Conservation (phyloP, 2,329 filamentous ascomycete species). For the Paraphaeosphaeria sporulosa region DNA sequence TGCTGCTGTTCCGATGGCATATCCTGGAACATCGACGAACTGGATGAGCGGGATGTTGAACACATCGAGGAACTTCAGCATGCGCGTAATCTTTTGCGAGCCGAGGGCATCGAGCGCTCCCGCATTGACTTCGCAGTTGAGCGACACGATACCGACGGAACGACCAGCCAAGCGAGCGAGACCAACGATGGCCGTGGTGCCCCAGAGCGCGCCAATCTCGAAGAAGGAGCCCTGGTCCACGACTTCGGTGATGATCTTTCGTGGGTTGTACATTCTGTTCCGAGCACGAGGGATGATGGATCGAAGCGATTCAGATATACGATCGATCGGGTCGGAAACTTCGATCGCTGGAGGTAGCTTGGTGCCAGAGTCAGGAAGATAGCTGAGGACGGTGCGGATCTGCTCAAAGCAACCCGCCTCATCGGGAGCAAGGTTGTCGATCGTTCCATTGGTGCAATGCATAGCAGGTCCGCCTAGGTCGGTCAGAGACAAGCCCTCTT, state of each 20-base stretch:
- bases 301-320: constrained; percentile 59
- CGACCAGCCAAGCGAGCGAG: constrained; percentile 65
- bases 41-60: constrained; percentile 71
- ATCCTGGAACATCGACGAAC: constrained; percentile 68
- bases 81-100: constrained; percentile 66
- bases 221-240: constrained; percentile 67
- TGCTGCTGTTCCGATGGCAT: constrained; percentile 69
- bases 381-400: constrained; percentile 63
- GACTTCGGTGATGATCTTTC: constrained; percentile 64
- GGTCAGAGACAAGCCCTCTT: constrained; percentile 66
- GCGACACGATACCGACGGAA: constrained; percentile 66
- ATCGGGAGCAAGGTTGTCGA: constrained; percentile 68
- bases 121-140: constrained; percentile 67
- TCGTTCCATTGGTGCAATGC: constrained; percentile 71
- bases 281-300: constrained; percentile 65
- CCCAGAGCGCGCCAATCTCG: constrained; percentile 70
- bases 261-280: constrained; percentile 67
- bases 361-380: constrained; percentile 65
- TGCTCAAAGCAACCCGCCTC: constrained; percentile 70
- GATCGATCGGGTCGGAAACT: constrained; percentile 58
- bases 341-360: constrained; percentile 60
- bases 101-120: constrained; percentile 68
- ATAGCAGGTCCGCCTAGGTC: constrained; percentile 68
- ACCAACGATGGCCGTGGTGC: constrained; percentile 67
- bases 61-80: constrained; percentile 70